phyloP scores from a whole-genome alignment of 352 stramenopile genomes.

The Paralagenidium karlingii region DNA sequence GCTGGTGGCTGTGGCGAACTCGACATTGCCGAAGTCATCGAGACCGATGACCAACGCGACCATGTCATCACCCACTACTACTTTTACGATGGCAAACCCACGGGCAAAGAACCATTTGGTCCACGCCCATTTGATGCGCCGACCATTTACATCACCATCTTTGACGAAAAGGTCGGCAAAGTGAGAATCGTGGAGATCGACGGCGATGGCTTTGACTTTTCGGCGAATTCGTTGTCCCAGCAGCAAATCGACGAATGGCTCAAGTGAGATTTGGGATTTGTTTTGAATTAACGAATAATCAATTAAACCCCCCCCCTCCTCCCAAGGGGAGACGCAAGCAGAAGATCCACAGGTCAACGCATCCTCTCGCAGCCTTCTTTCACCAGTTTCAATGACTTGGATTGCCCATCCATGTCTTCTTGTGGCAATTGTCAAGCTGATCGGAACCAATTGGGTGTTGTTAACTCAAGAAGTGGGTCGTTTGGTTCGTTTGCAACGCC shows the following conservation, averaged over 20 bases:
- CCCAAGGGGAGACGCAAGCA: no score
- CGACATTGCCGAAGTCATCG: conserved; percentile 51
- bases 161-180: conserved; percentile 27
- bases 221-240: background rate
- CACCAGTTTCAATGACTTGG: no score
- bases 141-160: conserved; percentile 46
- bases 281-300: no score
- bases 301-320: no score
- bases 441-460: no score
- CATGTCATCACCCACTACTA: conserved; percentile 53
- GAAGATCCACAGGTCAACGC: no score
- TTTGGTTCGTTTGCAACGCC: no score
- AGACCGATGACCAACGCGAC: conserved; percentile 16
- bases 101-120: conserved; percentile 34
- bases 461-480: no score
- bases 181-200: conserved; percentile 55
- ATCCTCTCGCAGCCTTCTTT: no score
- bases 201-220: conserved; percentile 24
- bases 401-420: no score
- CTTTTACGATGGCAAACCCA: conserved; percentile 30
- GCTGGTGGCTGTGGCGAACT: conserved; percentile 58
- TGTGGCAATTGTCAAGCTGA: no score
- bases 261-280: background rate
- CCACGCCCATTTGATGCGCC: conserved; percentile 11
- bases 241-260: background rate